Percentiles rank a stretch among this genome's conserved stretches.
These are phyloP conservation scores for Microstegium vimineum DNA, from an alignment of 176 grass and related monocot genomes.

Conservation along the genomic window DNA sequence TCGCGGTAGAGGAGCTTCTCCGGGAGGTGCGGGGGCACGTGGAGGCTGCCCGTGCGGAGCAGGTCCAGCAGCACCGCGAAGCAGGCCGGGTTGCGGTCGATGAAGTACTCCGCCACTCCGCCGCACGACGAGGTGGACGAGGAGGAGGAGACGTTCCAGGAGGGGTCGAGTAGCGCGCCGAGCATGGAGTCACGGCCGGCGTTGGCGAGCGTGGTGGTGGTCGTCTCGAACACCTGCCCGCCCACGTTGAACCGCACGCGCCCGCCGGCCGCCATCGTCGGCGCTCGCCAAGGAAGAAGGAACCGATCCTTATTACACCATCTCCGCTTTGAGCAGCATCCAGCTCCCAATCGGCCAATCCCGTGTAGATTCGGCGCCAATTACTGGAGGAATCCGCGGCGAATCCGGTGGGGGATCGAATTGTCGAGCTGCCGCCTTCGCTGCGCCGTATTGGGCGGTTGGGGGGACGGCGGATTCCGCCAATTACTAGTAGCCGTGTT, in stretches of 20 bases:
- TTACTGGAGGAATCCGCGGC: not conserved
- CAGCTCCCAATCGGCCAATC: not conserved
- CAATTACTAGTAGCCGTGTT: not conserved
- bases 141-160: conserved; percentile 53
- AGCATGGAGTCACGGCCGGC: conserved; percentile 91
- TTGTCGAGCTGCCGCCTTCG: not conserved
- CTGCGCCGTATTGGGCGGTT: not conserved
- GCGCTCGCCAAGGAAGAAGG: not conserved
- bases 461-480: not conserved
- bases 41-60: conserved; percentile 78
- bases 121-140: not conserved
- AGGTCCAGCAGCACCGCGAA: conserved; percentile 86
- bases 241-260: conserved; percentile 94
- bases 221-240: conserved; percentile 92
- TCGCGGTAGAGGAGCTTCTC: conserved; percentile 89
- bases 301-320: not conserved
- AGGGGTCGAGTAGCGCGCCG: conserved; percentile 87
- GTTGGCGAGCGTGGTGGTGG: conserved; percentile 83
- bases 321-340: not conserved
- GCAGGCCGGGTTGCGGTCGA: conserved; percentile 91
- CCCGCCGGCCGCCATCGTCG: conserved; percentile 22
- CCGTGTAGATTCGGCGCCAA: not conserved
- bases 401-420: conserved; percentile 19
- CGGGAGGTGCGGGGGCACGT: conserved; percentile 62
- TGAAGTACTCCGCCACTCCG: conserved; percentile 54